Conservation (phyloP, 148 eudicot species). For the Camellia sinensis region DNA sequence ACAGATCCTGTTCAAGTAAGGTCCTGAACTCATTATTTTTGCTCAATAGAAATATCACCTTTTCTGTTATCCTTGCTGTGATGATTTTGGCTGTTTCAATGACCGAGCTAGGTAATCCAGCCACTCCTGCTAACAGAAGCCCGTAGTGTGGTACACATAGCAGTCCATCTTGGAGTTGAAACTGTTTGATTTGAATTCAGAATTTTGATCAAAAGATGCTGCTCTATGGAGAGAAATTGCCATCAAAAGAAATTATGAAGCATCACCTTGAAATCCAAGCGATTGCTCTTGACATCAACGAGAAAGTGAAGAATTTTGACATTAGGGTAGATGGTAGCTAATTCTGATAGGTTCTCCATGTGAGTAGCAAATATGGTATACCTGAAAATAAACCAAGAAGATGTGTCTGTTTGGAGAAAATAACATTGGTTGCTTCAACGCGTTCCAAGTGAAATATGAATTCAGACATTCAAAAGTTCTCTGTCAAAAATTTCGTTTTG, state of each 20-base stretch:
- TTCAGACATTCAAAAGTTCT: neutral
- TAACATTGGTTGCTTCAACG: neutral
- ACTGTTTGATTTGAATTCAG: constrained; percentile 41
- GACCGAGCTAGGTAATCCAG: constrained; percentile 81
- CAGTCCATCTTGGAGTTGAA: constrained; percentile 85
- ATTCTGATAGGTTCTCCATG: constrained; percentile 88
- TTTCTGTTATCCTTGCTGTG: constrained; percentile 74
- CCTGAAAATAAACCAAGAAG: constrained; percentile 39
- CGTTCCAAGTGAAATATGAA: neutral
- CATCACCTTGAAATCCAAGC: constrained; percentile 89
- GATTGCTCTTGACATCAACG: constrained; percentile 72
- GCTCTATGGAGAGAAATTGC: neutral
- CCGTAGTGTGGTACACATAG: constrained; percentile 88
- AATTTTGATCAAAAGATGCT: neutral
- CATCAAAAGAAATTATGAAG: neutral
- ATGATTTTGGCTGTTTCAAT: constrained; percentile 73
- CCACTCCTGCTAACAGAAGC: constrained; percentile 88
- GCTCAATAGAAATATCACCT: constrained; percentile 37
- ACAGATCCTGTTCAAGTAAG: no score
- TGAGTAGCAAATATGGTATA: constrained; percentile 90
- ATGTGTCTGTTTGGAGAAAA: constrained; percentile 7
- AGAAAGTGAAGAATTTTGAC: constrained; percentile 85
- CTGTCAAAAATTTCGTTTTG: neutral
- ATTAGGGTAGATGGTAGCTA: constrained; percentile 81
- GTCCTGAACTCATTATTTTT: neutral